Base-by-base conservation (phyloP, 805 yeast genomes). In the Sugiyamaella americana region DNA sequence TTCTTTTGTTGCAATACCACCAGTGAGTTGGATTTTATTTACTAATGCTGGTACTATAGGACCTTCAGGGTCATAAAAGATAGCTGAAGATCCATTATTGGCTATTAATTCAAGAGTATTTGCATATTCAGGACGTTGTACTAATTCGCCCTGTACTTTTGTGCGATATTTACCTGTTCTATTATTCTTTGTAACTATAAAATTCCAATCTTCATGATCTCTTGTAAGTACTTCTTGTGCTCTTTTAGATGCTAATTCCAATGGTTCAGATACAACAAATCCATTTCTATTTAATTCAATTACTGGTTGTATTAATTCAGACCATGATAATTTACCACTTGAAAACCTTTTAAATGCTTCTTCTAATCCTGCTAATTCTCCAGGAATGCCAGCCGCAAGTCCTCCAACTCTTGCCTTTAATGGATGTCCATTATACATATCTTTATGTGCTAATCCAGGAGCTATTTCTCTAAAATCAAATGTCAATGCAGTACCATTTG, bases 381-480 rank as follows among this genome's bases (percentile, higher is more conserved):
- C 98, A 0, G 98, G 98, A 17, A 84, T 78, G 1, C 79, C 98
- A 6, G 81, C 79, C 0, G 96, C 87, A n/a, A 87, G 67, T 0
- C 97, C 98, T 2, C 96, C 97, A 17, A 80, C 66, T 53, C 76
- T 75, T 0, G 94, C 74, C 26, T 64, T 47, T 8, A 76, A 77
- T 13, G 69, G 67, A 22, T 67, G 61, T 6, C 61, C 65, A 52
- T 67, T 64, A 52, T 68, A 88, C 95, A 89, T 87, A 53, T 80
- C 70, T 52, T 76, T 75, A 55, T 69, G 67, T 2, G 93, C 77
- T 1, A 43, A 57, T 1, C 60, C 64, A 0, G 98, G 97, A 0
- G 97, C 96, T 69, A 76, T 78, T 62, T 91, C 98, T 51, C 98
- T 71, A 24, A 93, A 94, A 65, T 91, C 95, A 37, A 89, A 78